Evolutionary conservation across 495 filamentous ascomycete species (phyloP), one percentile per base, ranked within the genome.

Genomic region (Opeltia flavorubescens): DNA sequence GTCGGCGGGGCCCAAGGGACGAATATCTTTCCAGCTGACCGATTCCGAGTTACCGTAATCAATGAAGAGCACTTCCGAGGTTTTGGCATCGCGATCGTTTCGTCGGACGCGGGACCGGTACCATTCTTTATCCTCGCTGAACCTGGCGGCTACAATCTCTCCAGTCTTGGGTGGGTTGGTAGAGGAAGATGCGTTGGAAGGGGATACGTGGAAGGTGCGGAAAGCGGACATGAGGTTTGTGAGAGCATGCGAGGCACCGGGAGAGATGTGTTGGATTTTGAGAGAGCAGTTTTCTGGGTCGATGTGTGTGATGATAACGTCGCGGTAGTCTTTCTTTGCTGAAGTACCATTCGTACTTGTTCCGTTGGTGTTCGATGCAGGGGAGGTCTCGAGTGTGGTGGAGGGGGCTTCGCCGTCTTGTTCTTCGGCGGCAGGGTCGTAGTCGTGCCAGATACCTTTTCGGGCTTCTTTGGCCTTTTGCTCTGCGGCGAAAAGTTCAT

Each of bases 11-110:
- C 72, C 72, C 25, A 96, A 72, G 24, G 89, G 76, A 20, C 91
- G 81, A 21, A 99, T 78, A 38, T 70, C 68, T 8, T 77, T 76
- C 86, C 87, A 96, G 2, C 87, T 79, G 29, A 89, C 66, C 55
- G 76, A 76, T 67, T 96, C 93, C 18, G 77, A 80, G 71, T 99
- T 96, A 50, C 93, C 93, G 62, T 89, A 99, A 65, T 99, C 93
- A 51, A 96, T 77, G 66, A 95, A 99, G 12, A 89, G 62, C 4
- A 99, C 79, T 63, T 96, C 89, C 9, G 87, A 83, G 51, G 81
- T 77, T 69, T 93, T 82, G 52, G 80, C 80, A 29, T 84, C 74
- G 50, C 91, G 87, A 62, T 99, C 91, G 64, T 94, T 94, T 52
- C 89, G 81, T 28, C 87, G 80, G 38, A 99, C 74, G 50, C 80